Base-by-base conservation (phyloP, 257 asterid genomes). In the Echium plantagineum region DNA sequence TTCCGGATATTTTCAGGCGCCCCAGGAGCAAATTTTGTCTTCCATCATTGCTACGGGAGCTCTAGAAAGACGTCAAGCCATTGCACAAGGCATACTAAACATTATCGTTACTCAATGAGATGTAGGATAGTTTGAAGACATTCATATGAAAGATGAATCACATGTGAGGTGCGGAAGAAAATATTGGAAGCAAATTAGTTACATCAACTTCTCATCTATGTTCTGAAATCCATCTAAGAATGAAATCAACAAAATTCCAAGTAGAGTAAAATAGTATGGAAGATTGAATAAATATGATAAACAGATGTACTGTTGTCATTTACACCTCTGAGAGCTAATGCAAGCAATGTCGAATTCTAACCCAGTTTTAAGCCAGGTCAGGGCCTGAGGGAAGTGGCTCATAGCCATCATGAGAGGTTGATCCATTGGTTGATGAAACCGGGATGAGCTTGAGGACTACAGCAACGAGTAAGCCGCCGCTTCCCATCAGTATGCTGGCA, bases 311-410 rank as follows among this genome's bases (percentile, higher is more conserved):
- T 42, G 17, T 42, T 42, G 10, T 42, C 5, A 42, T 42, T 42
- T 6, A 35, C 15, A 35, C 47, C 47, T 35, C 47, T 35, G 47
- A 3, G 47, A 35, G 47, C 47, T 35, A 35, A 6, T 35, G 13
- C 47, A 35, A 1, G 12, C 47, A 3, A 35, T 8, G 13, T 8
- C 47, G 15, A 35, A 35, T 10, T 8, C 47, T 7, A 1, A 35
- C 5, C 13, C 2, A 28, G 32, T 35, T 16, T 18, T 79, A 85
- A 52, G 77, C 94, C 38, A 69, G 76, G 24, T 86, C 94, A 1
- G 97, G 94, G 51, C 94, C 97, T 1, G 80, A 60, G 6, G 94
- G 90, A 6, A 86, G 72, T 8, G 82, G 87, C 17, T 86, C 83
- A 26, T 86, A 89, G 24, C 93, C 95, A 57, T 86, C 87, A 16